Base-by-base conservation (phyloP, 1,284 basidiomycete genomes). In the Heliocybe sulcata region DNA sequence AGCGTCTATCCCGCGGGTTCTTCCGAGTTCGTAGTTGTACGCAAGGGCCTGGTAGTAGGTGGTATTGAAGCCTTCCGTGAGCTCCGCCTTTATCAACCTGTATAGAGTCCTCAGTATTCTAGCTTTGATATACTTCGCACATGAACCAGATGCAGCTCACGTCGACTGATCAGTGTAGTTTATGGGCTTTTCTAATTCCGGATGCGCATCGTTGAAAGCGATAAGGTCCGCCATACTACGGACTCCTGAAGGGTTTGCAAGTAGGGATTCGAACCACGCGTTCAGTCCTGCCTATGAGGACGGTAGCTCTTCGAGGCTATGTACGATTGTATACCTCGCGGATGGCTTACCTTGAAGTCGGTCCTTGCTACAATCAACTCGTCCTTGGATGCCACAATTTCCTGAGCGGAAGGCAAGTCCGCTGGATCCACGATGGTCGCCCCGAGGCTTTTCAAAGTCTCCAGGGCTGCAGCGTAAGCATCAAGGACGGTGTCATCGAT, bases 1-100 rank as follows among this genome's bases (percentile, higher is more conserved):
- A 23, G 76, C 80, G 58, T 85, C 82, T 38, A 86, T 86, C 1
- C 83, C 83, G 20, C 72, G 64, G 6, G 75, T 78, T 2, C 68
- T 70, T 0, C 82, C 82, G 2, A 83, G 69, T 11, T 82, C 78
- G 23, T 72, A 69, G 62, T 83, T 71, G 42, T 71, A 72, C 0
- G 76, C 75, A 2, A 85, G 70, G 0, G 81, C 72, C 25, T 71
- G 63, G 58, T 77, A 78, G 63, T 75, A 85, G 0, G 74, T 65
- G 2, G 72, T 61, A 56, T 80, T 72, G 16, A 74, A 70, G 2
- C 77, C 77, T 1, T 63, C 68, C 2, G 79, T 82, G 1, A 70
- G 72, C 58, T 82, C 69, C 0, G 79, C 66, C 29, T 62, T 68
- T 22, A 80, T 75, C 19, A 82, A 64, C n/a, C 81, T 80, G 6